Base-by-base conservation (phyloP, 2,329 filamentous ascomycete genomes). In the Ophiocordyceps unilateralis region DNA sequence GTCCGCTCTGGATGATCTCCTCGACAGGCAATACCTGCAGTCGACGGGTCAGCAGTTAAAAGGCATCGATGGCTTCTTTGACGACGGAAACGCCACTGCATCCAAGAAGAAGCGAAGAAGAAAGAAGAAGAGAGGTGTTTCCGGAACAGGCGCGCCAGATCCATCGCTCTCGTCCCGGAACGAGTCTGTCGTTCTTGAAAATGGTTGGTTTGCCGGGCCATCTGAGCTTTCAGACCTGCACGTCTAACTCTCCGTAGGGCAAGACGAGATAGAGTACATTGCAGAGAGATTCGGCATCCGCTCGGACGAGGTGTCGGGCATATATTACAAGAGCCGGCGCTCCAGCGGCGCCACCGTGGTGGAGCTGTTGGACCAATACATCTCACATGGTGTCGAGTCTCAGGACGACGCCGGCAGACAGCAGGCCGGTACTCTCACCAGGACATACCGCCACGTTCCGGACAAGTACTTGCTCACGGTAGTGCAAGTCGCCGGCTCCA, bases 51-150 rank as follows among this genome's bases (percentile, higher is more conserved):
- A 74, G 43, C 66, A 72, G 1, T 65, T 69, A 1, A 89, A 83
- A 55, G 84, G 87, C 0, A 67, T 95, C n/a, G 86, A 95, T 45
- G 86, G 75, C 0, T 94, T 94, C 55, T 77, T 75, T 20, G 69
- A 75, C 34, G 69, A 70, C 0, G 69, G 76, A 15, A 61, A 68
- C 15, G 58, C 62, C 1, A 57, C 57, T 1, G 53, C 28, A 14
- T 23, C 20, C 3, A 68, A 65, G 46, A 58, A 55, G 28, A 70
- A 65, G 48, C 61, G 54, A 65, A 63, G 47, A 59, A 50, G 21
- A 61, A 20, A 55, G 34, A 61, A 58, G 45, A 51, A 52, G 56
- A 32, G 4, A 5, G 47, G 47, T 12, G 41, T 4, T 21, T 38
- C 37, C 17, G 20, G n/a, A 24, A n/a, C 11, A 28, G 12, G 5